phyloP scores from a whole-genome alignment of 108 stramenopile genomes.

The Cyclotella distinguenda region DNA sequence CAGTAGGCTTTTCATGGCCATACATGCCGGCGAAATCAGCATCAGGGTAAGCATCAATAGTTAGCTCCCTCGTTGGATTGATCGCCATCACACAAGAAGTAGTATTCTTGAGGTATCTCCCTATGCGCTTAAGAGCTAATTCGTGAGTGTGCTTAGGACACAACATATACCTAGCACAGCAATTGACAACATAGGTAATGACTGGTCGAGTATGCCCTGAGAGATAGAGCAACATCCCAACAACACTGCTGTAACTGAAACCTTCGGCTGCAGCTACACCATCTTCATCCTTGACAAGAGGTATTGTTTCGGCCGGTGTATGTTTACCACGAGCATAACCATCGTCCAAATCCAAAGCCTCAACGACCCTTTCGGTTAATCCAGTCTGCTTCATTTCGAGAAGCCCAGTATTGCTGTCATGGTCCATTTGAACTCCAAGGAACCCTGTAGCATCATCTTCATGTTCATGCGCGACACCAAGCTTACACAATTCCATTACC shows the following conservation, averaged over 20 bases:
- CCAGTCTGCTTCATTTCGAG: background rate
- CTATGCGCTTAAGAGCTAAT: background rate
- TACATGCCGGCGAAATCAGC: background rate
- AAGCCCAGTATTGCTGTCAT: background rate
- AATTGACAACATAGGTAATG: background rate
- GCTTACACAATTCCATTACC: background rate
- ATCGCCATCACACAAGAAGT: background rate
- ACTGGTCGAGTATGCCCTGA: background rate
- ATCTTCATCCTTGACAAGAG: background rate
- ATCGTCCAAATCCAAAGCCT: background rate
- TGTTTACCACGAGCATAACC: background rate
- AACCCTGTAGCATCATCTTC: background rate
- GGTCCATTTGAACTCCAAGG: background rate
- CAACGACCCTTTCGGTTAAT: background rate
- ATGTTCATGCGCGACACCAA: background rate
- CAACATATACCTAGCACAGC: background rate
- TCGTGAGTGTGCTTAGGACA: background rate
- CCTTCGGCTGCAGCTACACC: background rate
- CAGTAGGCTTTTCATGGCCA: background rate
- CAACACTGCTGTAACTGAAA: background rate
- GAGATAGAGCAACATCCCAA: background rate
- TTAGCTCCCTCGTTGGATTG: background rate
- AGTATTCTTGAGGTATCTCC: background rate
- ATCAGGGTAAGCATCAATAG: background rate
- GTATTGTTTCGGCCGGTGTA: background rate